Evolutionary conservation across 139 green algal genomes (phyloP).

Genomic region (Asterochloris sp.): DNA sequence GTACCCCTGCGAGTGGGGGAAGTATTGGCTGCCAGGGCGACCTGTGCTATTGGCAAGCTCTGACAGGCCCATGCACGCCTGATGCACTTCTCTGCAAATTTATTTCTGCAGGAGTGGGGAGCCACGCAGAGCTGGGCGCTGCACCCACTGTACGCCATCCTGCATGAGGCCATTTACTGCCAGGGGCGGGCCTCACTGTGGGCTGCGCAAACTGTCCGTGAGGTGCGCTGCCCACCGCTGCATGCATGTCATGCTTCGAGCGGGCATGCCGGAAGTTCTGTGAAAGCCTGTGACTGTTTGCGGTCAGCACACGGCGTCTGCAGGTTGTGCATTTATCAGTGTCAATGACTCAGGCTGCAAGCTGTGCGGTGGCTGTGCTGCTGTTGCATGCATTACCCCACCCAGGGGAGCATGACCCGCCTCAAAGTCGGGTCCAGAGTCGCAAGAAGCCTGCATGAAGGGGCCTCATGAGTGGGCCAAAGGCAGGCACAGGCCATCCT

Average conservation of each 20-base stretch:
- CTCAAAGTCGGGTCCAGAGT: slow-evolving; percentile 57
- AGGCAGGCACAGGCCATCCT: too few relatives aligned
- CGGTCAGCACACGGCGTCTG: slow-evolving; percentile 72
- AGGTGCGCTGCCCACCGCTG: slow-evolving; percentile 3
- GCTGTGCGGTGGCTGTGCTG: background rate
- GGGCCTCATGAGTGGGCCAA: too few relatives aligned
- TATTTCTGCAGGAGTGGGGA: slow-evolving; percentile 53
- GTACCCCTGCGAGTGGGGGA: too few relatives aligned
- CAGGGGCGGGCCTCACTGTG: slow-evolving; percentile 62
- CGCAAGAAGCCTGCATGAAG: slow-evolving; percentile 45
- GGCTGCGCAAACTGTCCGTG: slow-evolving; percentile 63
- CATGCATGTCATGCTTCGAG: background rate
- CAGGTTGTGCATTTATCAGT: background rate
- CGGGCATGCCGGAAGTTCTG: slow-evolving; percentile 96
- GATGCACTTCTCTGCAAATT: background rate
- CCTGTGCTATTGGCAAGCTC: background rate
- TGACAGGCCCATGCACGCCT: background rate
- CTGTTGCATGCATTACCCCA: too few relatives aligned
- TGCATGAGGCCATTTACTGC: slow-evolving; percentile 98
- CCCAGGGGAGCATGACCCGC: slow-evolving; percentile 42
- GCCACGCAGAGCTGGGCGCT: slow-evolving; percentile 75
- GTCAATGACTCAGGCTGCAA: background rate
- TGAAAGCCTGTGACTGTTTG: slow-evolving; percentile 52
- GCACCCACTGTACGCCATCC: slow-evolving; percentile 91
- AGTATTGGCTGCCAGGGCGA: too few relatives aligned